A percentile compares a stretch with the other conserved stretches of the same genome.
phyloP scores from a whole-genome alignment of 345 rosid species.

The Turnera subulata region DNA sequence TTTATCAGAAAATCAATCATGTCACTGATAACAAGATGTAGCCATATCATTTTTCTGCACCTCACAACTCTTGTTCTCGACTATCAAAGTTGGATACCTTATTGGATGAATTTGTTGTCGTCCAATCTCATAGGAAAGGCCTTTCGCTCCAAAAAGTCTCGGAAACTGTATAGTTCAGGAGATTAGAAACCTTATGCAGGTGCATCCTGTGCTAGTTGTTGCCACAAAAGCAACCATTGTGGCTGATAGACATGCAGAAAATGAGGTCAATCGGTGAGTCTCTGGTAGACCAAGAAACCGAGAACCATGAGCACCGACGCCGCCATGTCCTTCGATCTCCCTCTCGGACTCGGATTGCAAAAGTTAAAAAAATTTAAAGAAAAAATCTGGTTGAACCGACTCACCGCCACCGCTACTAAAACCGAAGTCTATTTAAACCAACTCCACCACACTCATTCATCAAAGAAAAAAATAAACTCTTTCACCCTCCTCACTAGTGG shows the following conservation, averaged over 20 bases:
- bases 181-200: slow-evolving; percentile 50
- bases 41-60: no score
- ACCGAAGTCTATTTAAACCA: no score
- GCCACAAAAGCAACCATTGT: slow-evolving; percentile 52
- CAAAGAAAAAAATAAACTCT: no score
- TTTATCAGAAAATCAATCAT: no score
- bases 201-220: slow-evolving; percentile 66
- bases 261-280: slow-evolving; percentile 44
- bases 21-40: no score
- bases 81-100: neutral
- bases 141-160: slow-evolving; percentile 55
- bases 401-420: no score
- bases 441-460: no score
- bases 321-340: slow-evolving; percentile 25
- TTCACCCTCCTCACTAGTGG: no score
- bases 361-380: no score
- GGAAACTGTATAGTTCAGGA: slow-evolving; percentile 65
- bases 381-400: no score
- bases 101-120: neutral
- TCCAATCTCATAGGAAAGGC: slow-evolving; percentile 43
- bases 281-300: slow-evolving; percentile 30
- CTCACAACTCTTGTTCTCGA: neutral
- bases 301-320: slow-evolving; percentile 39
- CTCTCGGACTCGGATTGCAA: no score
- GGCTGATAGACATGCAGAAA: slow-evolving; percentile 31